Evolutionary conservation across 2,329 filamentous ascomycete species (phyloP).

Genomic region (Aspergillus pseudonomiae): DNA sequence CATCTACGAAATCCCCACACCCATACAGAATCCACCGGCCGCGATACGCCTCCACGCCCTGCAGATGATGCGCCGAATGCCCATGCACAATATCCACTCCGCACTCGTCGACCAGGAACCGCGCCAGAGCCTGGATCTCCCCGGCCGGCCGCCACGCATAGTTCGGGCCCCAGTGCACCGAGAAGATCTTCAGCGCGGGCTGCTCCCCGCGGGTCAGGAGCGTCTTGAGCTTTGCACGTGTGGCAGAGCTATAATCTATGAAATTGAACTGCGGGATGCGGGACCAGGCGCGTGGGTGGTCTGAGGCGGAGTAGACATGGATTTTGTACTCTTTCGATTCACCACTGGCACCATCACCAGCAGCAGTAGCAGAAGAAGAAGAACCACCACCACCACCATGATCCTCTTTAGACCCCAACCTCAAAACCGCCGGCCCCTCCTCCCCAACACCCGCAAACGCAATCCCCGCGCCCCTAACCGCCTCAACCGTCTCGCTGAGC

Average conservation of each 20-base stretch:
- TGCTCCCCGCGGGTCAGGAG: slow-evolving; percentile 22
- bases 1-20: slow-evolving; percentile 49
- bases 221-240: background rate
- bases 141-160: slow-evolving; percentile 39
- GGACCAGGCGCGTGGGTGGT: background rate
- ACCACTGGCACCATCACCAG: background rate
- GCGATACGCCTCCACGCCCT: slow-evolving; percentile 43
- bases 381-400: too few relatives aligned
- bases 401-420: too few relatives aligned
- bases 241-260: background rate
- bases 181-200: slow-evolving; percentile 41
- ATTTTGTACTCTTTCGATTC: background rate
- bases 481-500: background rate
- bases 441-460: background rate
- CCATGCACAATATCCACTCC: slow-evolving; percentile 47
- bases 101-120: slow-evolving; percentile 46
- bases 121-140: slow-evolving; percentile 38
- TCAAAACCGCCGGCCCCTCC: background rate
- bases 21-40: slow-evolving; percentile 44
- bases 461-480: background rate
- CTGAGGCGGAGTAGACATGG: background rate
- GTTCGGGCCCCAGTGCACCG: slow-evolving; percentile 47
- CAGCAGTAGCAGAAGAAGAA: background rate
- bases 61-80: slow-evolving; percentile 46
- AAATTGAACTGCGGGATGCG: background rate